Base-by-base conservation (phyloP, 2,329 filamentous ascomycete species). In the Beauveria sp. region DNA sequence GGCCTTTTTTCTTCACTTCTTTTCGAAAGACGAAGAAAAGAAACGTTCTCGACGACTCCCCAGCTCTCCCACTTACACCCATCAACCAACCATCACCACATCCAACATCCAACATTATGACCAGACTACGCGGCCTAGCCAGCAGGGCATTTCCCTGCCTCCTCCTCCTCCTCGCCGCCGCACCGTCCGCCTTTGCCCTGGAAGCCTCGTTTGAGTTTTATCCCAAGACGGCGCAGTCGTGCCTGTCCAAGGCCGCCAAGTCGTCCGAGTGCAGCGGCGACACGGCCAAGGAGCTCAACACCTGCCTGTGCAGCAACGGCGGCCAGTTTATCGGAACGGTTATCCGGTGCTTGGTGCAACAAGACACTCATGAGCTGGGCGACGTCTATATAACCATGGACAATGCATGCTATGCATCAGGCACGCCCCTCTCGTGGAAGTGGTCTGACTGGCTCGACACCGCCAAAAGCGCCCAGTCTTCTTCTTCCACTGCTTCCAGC, bases 271-370 rank as follows among this genome's bases (percentile, higher is more conserved):
- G 79, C 69, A 65, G 68, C 22, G 74, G 74, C 24, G 69, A 69
- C 42, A 72, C 72, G 1, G 72, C 74, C 2, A 16, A 64, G 0
- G 67, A 72, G 18, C 72, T 79, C 62, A 81, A 81, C 65, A 43
- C 66, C 3, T 81, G 79, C 58, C 71, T 81, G 2, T 82, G 79
- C 67, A 66, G 66, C 64, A 79, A 81, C 64, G 67, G 70, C n/a
- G 75, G 76, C 48, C 69, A 74, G 64, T 81, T 81, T 67, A 70
- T 80, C 61, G 74, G 73, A n/a, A 71, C 71, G 31, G 65, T 76
- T 7, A 79, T 78, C 1, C 60, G 62, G 4, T 82, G 79, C 67
- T 66, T 81, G 18, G 77, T 74, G 10, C 62, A 64, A 20, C 42
- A 67, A 3, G 74, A 72, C 48, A 66, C 67, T 0, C 62, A 26